These are phyloP conservation scores for Cucurbita pepo DNA, from an alignment of 306 rosid genomes.

Conservation along the genomic window DNA sequence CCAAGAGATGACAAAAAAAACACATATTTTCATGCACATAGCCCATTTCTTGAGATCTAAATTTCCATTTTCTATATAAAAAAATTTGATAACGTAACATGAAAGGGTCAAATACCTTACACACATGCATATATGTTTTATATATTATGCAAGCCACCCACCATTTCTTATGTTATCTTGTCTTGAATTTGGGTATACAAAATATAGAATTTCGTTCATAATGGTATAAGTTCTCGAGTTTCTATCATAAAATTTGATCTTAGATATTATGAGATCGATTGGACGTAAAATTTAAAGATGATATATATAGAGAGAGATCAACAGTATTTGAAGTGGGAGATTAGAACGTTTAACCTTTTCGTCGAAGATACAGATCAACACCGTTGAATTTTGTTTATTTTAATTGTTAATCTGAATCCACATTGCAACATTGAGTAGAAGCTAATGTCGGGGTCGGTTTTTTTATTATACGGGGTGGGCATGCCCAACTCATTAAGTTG, in stretches of 20 bases:
- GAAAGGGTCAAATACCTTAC: not conserved
- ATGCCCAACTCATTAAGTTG: not conserved
- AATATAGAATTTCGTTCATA: not conserved
- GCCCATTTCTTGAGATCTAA: not conserved
- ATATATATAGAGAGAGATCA: no score
- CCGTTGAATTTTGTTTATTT: no score
- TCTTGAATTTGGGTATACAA: not conserved
- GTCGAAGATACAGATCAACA: no score
- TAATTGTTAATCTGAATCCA: not conserved
- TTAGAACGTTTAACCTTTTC: no score
- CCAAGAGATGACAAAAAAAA: no score
- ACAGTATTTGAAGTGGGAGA: no score
- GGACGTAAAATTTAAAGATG: no score
- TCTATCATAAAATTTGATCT: no score
- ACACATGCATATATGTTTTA: not conserved
- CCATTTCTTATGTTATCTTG: not conserved
- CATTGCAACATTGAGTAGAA: not conserved
- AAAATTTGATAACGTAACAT: not conserved
- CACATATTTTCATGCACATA: not conserved
- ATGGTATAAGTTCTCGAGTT: no score
- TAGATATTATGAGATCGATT: no score
- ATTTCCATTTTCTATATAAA: not conserved
- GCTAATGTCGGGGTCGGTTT: not conserved
- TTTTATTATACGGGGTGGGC: not conserved
- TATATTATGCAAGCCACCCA: not conserved